These are phyloP conservation scores for Daphne laureola DNA, from an alignment of 441 rosid genomes.

Conservation along the genomic window DNA sequence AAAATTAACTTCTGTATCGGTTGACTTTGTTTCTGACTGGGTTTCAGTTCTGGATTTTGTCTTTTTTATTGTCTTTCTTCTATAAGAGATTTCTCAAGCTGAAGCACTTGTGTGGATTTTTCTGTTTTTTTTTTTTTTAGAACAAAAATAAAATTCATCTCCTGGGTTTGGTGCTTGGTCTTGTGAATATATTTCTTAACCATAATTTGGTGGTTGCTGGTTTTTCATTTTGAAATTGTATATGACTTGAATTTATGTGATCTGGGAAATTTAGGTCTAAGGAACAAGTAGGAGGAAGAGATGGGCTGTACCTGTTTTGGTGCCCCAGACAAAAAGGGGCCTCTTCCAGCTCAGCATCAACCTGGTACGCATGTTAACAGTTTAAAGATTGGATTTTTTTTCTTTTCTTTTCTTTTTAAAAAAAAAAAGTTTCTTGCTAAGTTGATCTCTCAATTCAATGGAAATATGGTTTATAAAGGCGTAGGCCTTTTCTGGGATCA, in stretches of 20 bases:
- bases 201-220: neutral
- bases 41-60: no score
- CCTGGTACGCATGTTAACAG: constrained; percentile 26
- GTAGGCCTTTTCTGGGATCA: no score
- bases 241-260: constrained; percentile 18
- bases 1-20: no score
- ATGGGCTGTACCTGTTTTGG: constrained; percentile 57
- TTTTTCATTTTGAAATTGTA: neutral
- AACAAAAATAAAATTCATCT: no score
- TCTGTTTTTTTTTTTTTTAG: no score
- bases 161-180: neutral
- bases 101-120: neutral
- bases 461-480: neutral
- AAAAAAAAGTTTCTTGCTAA: neutral
- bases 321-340: constrained; percentile 15
- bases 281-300: constrained; percentile 10
- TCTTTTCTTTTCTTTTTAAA: no score
- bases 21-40: no score
- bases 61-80: no score
- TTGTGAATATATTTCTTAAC: neutral
- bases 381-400: constrained; percentile 15
- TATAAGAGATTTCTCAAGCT: neutral
- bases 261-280: constrained; percentile 10
- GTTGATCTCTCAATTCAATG: neutral
- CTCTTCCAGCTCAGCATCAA: constrained; percentile 6